Base-by-base conservation (phyloP, 2,329 filamentous ascomycete species). In the Fusarium multiceps region DNA sequence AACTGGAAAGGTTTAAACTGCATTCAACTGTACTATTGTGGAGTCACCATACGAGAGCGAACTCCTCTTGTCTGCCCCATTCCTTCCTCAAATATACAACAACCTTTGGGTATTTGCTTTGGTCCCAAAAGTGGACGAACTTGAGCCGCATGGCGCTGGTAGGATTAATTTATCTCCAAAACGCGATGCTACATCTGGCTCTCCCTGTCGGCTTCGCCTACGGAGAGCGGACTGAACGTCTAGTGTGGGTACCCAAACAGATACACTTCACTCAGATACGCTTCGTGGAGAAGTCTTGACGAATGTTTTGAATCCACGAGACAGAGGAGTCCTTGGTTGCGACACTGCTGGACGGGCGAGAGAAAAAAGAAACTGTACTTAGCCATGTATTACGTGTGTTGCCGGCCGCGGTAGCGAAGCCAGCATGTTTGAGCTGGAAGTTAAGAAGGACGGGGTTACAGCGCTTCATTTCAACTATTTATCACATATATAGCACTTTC, bases 81-180 rank as follows among this genome's bases (percentile, higher is more conserved):
- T 65, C 48, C 70, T 67, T 56, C 72, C 63, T 55, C 61, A 72
- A 60, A 66, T 55, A 66, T 59, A 63, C 41, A 54, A 59, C 59
- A 53, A 69, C 66, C 68, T 76, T 74, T 78, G 76, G 77, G 75
- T 79, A 79, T 72, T 68, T 75, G 69, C 59, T 69, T 77, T 72
- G 69, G 70, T 73, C 74, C 69, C 63, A 72, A 78, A 72, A 76
- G 74, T 72, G 73, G 74, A 69, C 69, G 72, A 72, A 73, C 66
- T 62, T 70, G 68, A 74, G 70, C 73, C 65, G 74, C 77, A 76
- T 71, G 77, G 75, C 75, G 76, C 75, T 76, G 76, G 78, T 63
- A 71, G 73, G 27, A 62, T 69, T 69, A 66, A 69, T 74, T 73
- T 57, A 60, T 66, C 63, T 73, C 71, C 64, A 61, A 72, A 63